Evolutionary conservation across 2,329 filamentous ascomycete species (phyloP).

Genomic region (Beauveria australis): DNA sequence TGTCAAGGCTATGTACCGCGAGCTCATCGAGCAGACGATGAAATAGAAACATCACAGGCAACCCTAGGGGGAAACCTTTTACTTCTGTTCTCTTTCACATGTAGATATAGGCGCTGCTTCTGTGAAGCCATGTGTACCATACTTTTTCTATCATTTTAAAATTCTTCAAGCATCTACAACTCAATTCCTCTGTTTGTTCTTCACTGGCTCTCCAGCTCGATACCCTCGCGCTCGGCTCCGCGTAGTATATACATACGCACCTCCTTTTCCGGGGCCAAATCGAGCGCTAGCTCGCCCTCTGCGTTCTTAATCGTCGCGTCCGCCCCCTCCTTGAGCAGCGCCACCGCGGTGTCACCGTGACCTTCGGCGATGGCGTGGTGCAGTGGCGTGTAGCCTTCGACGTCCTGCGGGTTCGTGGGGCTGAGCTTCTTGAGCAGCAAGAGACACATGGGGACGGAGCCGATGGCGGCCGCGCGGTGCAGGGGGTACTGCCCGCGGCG

Average conservation of each 20-base stretch:
- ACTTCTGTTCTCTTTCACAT: not conserved
- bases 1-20: slow-evolving; percentile 92
- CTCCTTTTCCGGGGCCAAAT: slow-evolving; percentile 79
- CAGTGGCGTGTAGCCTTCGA: slow-evolving; percentile 75
- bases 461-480: slow-evolving; percentile 84
- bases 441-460: slow-evolving; percentile 79
- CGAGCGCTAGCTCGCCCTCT: slow-evolving; percentile 64
- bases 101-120: not conserved
- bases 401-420: slow-evolving; percentile 76
- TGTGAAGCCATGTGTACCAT: not conserved
- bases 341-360: slow-evolving; percentile 73
- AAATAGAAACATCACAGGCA: slow-evolving; percentile 33
- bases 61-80: not conserved
- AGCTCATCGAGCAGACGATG: slow-evolving; percentile 79
- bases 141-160: not conserved
- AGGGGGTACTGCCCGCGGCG: slow-evolving; percentile 82
- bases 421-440: slow-evolving; percentile 69
- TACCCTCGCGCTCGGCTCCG: slow-evolving; percentile 75
- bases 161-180: not conserved
- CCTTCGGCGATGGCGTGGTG: slow-evolving; percentile 80
- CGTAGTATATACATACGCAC: slow-evolving; percentile 65
- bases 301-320: slow-evolving; percentile 69
- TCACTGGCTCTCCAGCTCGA: slow-evolving; percentile 41
- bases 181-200: not conserved
- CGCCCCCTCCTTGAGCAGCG: slow-evolving; percentile 75